Evolutionary conservation across 805 yeast genomes (phyloP), one percentile per base, ranked within the genome.

Genomic region (Maudiozyma serrabonitensis): DNA sequence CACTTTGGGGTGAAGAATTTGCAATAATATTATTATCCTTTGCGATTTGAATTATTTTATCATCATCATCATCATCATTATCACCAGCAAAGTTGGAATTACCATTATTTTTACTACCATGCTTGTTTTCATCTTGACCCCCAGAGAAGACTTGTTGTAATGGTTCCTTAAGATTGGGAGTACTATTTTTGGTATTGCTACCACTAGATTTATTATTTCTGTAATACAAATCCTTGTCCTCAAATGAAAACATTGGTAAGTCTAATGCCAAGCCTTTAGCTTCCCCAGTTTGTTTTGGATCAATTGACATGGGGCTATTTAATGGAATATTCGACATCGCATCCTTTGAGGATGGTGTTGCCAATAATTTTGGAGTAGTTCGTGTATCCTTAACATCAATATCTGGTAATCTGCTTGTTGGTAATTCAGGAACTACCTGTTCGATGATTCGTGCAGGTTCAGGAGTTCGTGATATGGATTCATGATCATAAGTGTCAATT

Each of bases 331-430:
- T n/a, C 5, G 34, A 8, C 7, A 23, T 6, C 13, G 35, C 13
- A 6, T 23, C 11, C 21, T 16, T 45, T 7, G 38, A 34, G n/a
- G 38, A 38, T 7, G 54, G 54, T 4, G 54, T 49, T 13, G 38
- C n/a, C 11, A 21, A 23, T 39, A 39, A 18, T 23, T 39, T 23
- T 21, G 42, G 21, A 18, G 42, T 19, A 4, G n/a, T 16, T 13
- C n/a, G 15, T 6, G 40, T 34, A 12, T 6, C 38, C 18, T 11
- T 8, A 11, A n/a, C 3, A 5, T 39, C 42, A 19, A 39, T 39
- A 42, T 42, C 45, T 9, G 45, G 37, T 12, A 28, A 26, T 15
- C 21, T 41, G 23, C 32, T 13, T 2, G 43, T 41, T 15, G 43
- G 43, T 25, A 42, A 15, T 26, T 42, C 45, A 11, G 45, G 43